phyloP scores from a whole-genome alignment of 2,329 filamentous ascomycete species.

The Talaromyces sp. region DNA sequence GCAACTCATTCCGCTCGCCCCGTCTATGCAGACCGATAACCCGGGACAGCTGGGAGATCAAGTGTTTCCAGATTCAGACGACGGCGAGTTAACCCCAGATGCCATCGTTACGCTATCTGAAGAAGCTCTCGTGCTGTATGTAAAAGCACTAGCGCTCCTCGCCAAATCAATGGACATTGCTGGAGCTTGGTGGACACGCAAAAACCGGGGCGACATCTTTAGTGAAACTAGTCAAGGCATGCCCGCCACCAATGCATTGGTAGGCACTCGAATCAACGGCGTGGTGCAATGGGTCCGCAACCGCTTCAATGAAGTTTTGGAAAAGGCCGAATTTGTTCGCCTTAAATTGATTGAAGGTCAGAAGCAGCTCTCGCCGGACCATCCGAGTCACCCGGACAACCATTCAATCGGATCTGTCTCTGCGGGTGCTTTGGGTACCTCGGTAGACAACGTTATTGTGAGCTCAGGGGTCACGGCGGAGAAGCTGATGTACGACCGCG shows the following conservation, averaged over 20 bases:
- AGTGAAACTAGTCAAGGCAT: constrained; percentile 42
- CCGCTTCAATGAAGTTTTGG: constrained; percentile 93
- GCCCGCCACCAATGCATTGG: constrained; percentile 43
- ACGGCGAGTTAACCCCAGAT: constrained; percentile 76
- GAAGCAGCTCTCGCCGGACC: constrained; percentile 73
- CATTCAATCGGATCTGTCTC: constrained; percentile 58
- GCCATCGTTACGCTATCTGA: constrained; percentile 84
- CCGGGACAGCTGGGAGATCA: constrained; percentile 24
- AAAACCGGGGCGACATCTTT: constrained; percentile 61
- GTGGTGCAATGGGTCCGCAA: constrained; percentile 93
- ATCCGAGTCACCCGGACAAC: constrained; percentile 81
- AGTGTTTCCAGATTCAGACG: constrained; percentile 52
- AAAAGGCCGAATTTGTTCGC: constrained; percentile 93
- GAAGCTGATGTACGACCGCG: constrained; percentile 96
- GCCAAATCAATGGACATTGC: constrained; percentile 96
- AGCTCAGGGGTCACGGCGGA: constrained; percentile 89
- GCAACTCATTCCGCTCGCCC: constrained; percentile 84
- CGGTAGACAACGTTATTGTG: constrained; percentile 73
- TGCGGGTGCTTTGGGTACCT: constrained; percentile 56
- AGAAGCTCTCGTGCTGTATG: constrained; percentile 90
- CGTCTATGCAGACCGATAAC: constrained; percentile 51
- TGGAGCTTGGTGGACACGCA: constrained; percentile 83
- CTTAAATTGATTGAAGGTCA: constrained; percentile 83
- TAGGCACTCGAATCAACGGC: constrained; percentile 73
- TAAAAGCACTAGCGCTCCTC: constrained; percentile 85